A percentile compares a stretch with the other conserved stretches of the same genome.
Conservation (phyloP, 2,329 filamentous ascomycete species). For the Tolypocladium ovalisporum region DNA sequence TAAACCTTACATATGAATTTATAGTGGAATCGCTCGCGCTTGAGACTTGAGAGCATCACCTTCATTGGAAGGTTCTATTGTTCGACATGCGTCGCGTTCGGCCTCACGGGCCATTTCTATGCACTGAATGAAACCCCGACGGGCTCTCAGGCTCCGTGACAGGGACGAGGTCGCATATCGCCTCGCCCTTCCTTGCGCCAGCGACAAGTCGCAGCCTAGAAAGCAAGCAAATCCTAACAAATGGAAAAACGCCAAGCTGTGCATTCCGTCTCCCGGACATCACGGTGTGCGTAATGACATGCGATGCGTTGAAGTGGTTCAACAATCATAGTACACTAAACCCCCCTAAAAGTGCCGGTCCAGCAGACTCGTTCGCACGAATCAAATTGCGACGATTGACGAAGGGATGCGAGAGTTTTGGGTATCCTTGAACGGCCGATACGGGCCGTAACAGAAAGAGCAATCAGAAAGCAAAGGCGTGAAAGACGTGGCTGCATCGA, state of each 20-base stretch:
- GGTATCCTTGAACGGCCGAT: slow-evolving; percentile 1
- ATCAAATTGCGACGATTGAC: not conserved
- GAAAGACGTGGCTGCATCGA: not conserved
- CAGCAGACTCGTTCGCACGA: not conserved
- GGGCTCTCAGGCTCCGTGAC: not conserved
- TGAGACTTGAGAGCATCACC: not conserved
- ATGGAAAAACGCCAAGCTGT: slow-evolving; percentile 14
- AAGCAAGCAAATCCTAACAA: slow-evolving; percentile 6
- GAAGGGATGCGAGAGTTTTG: slow-evolving; percentile 1
- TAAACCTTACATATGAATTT: not conserved
- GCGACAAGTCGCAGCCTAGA: not conserved
- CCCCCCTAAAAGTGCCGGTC: not conserved
- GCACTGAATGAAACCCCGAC: not conserved
- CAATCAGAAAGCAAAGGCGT: not conserved
- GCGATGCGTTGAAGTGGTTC: slow-evolving; percentile 8
- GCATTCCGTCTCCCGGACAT: slow-evolving; percentile 8
- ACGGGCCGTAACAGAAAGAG: not conserved
- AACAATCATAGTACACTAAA: slow-evolving; percentile 10
- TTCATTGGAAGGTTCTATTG: not conserved
- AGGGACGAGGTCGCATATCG: not conserved
- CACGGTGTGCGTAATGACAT: slow-evolving; percentile 6
- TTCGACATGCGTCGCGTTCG: not conserved
- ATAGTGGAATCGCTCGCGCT: not conserved
- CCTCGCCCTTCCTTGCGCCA: not conserved
- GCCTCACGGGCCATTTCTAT: not conserved